Base-by-base conservation (phyloP, 768 basidiomycete genomes). In the Suillus hirtellus region DNA sequence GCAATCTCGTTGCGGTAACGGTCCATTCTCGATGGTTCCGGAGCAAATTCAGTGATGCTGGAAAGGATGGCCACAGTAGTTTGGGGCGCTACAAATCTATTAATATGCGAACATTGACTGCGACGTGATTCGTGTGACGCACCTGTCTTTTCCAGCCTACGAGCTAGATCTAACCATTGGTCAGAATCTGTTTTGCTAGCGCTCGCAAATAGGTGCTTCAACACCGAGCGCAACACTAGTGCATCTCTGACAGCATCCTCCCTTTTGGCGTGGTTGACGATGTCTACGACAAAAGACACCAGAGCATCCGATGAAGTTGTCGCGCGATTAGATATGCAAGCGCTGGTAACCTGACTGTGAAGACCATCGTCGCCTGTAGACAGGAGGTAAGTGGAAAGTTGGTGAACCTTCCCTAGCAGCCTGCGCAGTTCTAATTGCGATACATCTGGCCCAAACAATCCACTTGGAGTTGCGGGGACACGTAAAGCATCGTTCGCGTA, bases 1-100 rank as follows among this genome's bases (percentile, higher is more conserved):
- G 96, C 96, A 11, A 96, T 81, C 74, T 97, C 95, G 72, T 96
- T 97, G 21, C 95, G 85, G 70, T 90, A 91, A 21, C 93, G 82
- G 67, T 92, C 89, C 27, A 96, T 81, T 21, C 85, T 84, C 0
- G 83, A 84, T 9, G 87, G 86, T 66, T 95, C 94, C 1, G 86
- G 81, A 0, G 88, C 86, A 27, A 83, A 82, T 24, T 79, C 76
- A 11, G 87, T 82, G 47, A 95, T 76, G 3, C 88, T 84, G 10
- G 81, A 76, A 8, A 90, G 73, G 61, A 97, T 83, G 1, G 87
- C 84, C 67, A 93, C 80, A 0, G 89, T 81, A 0, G 89, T 83
- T 68, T 87, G 81, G 1, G 90, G 89, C 2, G 89, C 95, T 96
- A 64, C 2, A 17, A 15, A 4, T 34, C 34, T 54, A 38, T 64